Conservation (phyloP, 192 early-diverging fungal species). For the Coemansia sp. region DNA sequence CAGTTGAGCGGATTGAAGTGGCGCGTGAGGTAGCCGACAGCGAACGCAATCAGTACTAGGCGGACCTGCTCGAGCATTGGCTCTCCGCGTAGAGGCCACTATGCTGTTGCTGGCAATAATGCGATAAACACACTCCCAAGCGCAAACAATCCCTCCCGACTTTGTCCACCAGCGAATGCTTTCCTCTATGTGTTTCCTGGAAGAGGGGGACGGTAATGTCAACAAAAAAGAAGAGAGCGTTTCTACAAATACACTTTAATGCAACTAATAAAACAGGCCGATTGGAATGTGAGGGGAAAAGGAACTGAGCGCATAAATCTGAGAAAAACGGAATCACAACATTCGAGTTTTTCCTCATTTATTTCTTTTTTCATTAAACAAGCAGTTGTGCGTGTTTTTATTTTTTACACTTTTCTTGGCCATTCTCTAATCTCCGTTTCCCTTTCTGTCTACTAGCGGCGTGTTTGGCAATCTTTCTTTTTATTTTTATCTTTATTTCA, state of each 20-base stretch:
- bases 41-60: slow-evolving; percentile 55
- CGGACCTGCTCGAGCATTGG: slow-evolving; percentile 55
- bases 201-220: not conserved
- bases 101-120: not conserved
- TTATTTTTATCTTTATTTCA: not conserved
- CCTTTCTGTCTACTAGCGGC: too few relatives aligned
- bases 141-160: not conserved
- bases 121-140: not conserved
- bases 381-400: not conserved
- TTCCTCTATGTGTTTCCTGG: too few relatives aligned
- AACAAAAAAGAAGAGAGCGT: too few relatives aligned
- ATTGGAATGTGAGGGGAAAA: too few relatives aligned
- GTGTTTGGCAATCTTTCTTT: not conserved
- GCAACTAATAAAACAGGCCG: too few relatives aligned
- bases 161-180: not conserved
- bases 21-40: slow-evolving; percentile 55
- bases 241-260: too few relatives aligned
- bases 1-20: slow-evolving; percentile 58
- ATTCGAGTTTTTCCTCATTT: not conserved
- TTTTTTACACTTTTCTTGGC: not conserved
- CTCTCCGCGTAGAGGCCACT: not conserved
- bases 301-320: too few relatives aligned
- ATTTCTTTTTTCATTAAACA: slow-evolving; percentile 1
- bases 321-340: too few relatives aligned
- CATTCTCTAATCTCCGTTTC: too few relatives aligned